phyloP scores from a whole-genome alignment of 1,284 basidiomycete genomes.

The Chalciporus sp. region DNA sequence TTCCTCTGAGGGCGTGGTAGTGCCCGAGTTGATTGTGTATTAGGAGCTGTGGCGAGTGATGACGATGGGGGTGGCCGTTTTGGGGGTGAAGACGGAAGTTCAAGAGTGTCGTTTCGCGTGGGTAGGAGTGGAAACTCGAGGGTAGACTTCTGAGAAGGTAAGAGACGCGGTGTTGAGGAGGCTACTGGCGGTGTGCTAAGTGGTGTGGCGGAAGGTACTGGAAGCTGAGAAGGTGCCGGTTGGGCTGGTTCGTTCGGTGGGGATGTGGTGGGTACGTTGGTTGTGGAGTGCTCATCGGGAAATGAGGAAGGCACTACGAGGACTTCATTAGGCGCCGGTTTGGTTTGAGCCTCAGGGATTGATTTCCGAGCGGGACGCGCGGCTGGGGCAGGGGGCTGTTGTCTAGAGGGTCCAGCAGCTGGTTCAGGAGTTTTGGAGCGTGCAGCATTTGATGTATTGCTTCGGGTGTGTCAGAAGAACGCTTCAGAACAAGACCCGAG shows the following conservation, averaged over 20 bases:
- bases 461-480: neutral
- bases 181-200: neutral
- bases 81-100: neutral
- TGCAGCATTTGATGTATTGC: neutral
- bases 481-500: neutral
- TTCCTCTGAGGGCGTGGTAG: slow-evolving; percentile 5
- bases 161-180: neutral
- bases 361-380: neutral
- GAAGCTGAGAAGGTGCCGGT: neutral
- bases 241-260: neutral
- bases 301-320: neutral
- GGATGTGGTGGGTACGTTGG: neutral
- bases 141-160: neutral
- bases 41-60: neutral
- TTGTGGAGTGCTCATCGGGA: neutral
- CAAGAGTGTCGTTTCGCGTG: slow-evolving; percentile 1
- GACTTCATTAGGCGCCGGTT: neutral
- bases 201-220: neutral
- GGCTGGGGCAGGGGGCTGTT: neutral
- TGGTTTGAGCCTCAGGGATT: neutral
- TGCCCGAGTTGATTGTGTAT: neutral
- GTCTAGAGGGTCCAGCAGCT: neutral
- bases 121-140: neutral
- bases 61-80: neutral
- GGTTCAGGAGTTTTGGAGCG: neutral